Evolutionary conservation across 305 asterid species (phyloP).

Genomic region (Galium porrigens): DNA sequence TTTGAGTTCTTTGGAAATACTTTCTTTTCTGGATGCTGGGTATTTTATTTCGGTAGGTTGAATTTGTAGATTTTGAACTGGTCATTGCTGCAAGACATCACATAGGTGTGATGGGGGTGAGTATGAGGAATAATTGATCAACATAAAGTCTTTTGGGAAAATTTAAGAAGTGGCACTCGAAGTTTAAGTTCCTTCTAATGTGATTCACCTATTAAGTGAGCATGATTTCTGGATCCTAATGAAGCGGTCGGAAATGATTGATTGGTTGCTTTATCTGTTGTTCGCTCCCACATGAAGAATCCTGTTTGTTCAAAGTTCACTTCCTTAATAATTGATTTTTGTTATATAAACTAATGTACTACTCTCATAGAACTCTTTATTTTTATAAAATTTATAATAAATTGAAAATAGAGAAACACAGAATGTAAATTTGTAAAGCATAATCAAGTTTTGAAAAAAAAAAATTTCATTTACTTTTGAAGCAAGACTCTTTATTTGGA

Average conservation of each 20-base stretch:
- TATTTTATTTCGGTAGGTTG: background rate
- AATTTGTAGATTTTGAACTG: background rate
- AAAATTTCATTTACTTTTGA: background rate
- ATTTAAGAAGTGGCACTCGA: background rate
- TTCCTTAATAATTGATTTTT: too few relatives aligned
- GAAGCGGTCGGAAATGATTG: background rate
- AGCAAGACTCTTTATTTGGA: background rate
- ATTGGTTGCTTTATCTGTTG: background rate
- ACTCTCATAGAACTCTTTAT: too few relatives aligned
- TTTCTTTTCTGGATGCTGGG: background rate
- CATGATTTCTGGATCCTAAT: background rate
- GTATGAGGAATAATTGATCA: background rate
- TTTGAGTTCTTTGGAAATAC: background rate
- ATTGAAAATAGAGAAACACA: background rate
- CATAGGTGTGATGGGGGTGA: background rate
- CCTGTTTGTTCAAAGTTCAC: background rate
- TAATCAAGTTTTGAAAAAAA: background rate
- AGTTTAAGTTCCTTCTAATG: background rate
- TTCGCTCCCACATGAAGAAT: background rate
- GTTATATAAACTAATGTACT: background rate
- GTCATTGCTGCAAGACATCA: background rate
- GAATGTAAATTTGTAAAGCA: background rate
- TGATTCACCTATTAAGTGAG: background rate
- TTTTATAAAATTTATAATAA: too few relatives aligned
- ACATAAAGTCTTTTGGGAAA: background rate